Evolutionary conservation across 495 filamentous ascomycete species (phyloP), one percentile per base, ranked within the genome.

Genomic region (Tuber borchii): DNA sequence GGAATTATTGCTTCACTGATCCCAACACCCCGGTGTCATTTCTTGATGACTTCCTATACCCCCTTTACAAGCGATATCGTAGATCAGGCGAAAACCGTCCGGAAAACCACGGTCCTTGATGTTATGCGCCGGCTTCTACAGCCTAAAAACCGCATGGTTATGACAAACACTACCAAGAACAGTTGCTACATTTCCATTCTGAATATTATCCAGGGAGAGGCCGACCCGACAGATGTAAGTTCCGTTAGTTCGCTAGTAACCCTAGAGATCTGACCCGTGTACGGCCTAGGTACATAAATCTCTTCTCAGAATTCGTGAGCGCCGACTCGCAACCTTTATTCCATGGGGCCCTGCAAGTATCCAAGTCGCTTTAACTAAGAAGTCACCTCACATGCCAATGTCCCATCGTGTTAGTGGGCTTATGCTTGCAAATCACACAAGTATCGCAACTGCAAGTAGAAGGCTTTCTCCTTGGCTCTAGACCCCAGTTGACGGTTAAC

Each of bases 281-380:
- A 31, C 34, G 56, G 26, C 42, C 17, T 39, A 88, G 86, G 91
- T 93, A 72, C 95, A 99, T 86, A 99, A 99, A 89, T 97, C 94
- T 48, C 87, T 99, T 73, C 90, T 99, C 73, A 93, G 95, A 75
- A 98, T 99, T 82, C 91, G 95, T 48, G 95, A 99, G 85, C 92
- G 95, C 71, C 91, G 92, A 69, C 87, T 99, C 19, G 96, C 95
- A 9, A 96, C 93, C 8, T 99, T 99, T 83, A 98, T 99, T 78
- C 96, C 96, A 22, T 99, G 95, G 95, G 95, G 95, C n/a, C 95
- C 95, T 0, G 95, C 95, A 17, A 95, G 92, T 82, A 99, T 99
- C 78, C 95, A 99, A 84, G 95, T 99, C 19, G 95, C 95, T 2
- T 86, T 98, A 68, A 97, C 95, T 7, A 97, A 97, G 87, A 94